A percentile compares a stretch with the other conserved stretches of the same genome.
Conservation (phyloP, 2,329 filamentous ascomycete genomes). For the Knufia fluminis region DNA sequence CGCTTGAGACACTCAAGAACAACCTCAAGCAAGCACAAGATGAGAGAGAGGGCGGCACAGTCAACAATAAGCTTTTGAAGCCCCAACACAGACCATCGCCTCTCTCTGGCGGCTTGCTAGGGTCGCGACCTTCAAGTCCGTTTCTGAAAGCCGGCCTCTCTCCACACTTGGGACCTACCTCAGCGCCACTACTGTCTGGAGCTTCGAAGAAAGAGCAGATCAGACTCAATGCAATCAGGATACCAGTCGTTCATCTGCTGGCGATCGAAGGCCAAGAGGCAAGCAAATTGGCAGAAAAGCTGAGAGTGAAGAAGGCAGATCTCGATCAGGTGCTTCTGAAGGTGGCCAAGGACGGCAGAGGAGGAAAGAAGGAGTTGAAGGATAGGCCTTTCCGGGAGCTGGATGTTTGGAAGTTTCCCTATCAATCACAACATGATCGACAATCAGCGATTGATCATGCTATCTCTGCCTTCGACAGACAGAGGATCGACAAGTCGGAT, state of each 20-base stretch:
- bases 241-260: slow-evolving; percentile 44
- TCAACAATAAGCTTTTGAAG: slow-evolving; percentile 26
- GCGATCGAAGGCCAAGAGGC: slow-evolving; percentile 42
- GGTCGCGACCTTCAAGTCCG: slow-evolving; percentile 35
- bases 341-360: slow-evolving; percentile 42
- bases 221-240: slow-evolving; percentile 36
- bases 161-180: slow-evolving; percentile 35
- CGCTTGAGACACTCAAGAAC: slow-evolving; percentile 50
- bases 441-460: slow-evolving; percentile 53
- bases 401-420: slow-evolving; percentile 53
- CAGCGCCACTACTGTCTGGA: slow-evolving; percentile 29
- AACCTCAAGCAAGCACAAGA: slow-evolving; percentile 51
- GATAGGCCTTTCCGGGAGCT: slow-evolving; percentile 54
- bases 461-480: slow-evolving; percentile 54
- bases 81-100: slow-evolving; percentile 26
- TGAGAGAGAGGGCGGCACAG: slow-evolving; percentile 44
- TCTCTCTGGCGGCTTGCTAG: slow-evolving; percentile 9
- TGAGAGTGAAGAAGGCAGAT: slow-evolving; percentile 41
- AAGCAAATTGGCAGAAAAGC: slow-evolving; percentile 39
- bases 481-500: slow-evolving; percentile 50
- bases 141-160: slow-evolving; percentile 30
- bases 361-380: slow-evolving; percentile 42
- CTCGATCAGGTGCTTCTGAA: slow-evolving; percentile 41
- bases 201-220: slow-evolving; percentile 22
- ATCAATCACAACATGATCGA: slow-evolving; percentile 46